phyloP scores from a whole-genome alignment of 345 rosid species.

The Brassica nigra region DNA sequence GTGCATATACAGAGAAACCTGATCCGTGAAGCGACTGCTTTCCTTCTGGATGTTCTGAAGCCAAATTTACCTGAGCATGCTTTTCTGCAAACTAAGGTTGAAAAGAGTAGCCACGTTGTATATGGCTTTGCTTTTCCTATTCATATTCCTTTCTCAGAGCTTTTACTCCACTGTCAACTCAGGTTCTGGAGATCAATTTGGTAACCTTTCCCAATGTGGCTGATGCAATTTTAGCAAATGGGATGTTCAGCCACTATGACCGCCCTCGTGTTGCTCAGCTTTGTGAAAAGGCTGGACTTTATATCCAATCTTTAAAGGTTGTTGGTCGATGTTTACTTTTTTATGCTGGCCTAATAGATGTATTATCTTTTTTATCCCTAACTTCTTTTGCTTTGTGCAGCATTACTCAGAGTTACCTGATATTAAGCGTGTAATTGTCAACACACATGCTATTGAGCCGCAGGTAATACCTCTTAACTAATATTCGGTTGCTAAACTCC shows the following conservation, averaged over 20 bases:
- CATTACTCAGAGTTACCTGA: slow-evolving; percentile 97
- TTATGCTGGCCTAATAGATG: slow-evolving; percentile 3
- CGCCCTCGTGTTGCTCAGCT: slow-evolving; percentile 97
- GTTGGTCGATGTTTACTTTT: slow-evolving; percentile 18
- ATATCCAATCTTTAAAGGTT: slow-evolving; percentile 86
- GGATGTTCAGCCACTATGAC: slow-evolving; percentile 99
- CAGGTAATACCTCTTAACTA: slow-evolving; percentile 57
- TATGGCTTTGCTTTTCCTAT: slow-evolving; percentile 5
- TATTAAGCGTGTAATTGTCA: slow-evolving; percentile 97
- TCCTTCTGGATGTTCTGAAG: slow-evolving; percentile 95
- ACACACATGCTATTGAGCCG: slow-evolving; percentile 99
- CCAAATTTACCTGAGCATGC: slow-evolving; percentile 96
- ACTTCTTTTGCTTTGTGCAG: slow-evolving; percentile 55
- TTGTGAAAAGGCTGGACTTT: slow-evolving; percentile 99
- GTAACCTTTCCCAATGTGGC: slow-evolving; percentile 99
- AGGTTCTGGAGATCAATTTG: slow-evolving; percentile 98
- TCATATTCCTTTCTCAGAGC: slow-evolving; percentile 24
- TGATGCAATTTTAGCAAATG: slow-evolving; percentile 99
- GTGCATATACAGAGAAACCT: slow-evolving; percentile 74
- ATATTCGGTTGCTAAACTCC: slow-evolving; percentile 16
- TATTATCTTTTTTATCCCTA: slow-evolving; percentile 10
- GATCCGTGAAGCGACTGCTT: slow-evolving; percentile 99
- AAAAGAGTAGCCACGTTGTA: slow-evolving; percentile 20
- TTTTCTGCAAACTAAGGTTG: slow-evolving; percentile 90
- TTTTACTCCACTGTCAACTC: slow-evolving; percentile 34